These are phyloP conservation scores for Dimocarpus longan DNA, from an alignment of 345 rosid genomes.

Conservation along the genomic window DNA sequence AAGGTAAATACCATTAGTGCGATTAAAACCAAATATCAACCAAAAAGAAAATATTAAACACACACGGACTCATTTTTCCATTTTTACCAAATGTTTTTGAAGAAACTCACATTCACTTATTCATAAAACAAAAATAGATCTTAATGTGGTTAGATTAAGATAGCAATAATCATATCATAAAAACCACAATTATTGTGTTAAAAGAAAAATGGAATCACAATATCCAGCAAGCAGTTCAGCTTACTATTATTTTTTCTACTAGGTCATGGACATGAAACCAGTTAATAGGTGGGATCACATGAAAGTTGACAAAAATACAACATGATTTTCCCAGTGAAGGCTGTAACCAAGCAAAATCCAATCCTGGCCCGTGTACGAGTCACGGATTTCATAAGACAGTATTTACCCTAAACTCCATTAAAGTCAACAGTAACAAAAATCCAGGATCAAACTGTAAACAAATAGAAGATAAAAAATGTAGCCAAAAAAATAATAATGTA, in stretches of 20 bases:
- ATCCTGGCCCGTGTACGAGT: conserved; percentile 51
- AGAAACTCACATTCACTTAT: neutral
- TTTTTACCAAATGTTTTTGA: too few species aligned
- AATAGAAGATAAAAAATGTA: neutral
- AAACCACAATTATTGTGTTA: neutral
- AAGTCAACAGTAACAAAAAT: conserved; percentile 13
- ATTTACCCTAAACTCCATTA: conserved; percentile 26
- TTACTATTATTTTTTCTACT: conserved; percentile 4
- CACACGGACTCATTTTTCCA: neutral
- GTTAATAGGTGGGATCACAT: conserved; percentile 56
- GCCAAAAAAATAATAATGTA: neutral
- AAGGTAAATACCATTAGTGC: conserved; percentile 11
- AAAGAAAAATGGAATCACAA: neutral
- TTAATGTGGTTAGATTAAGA: neutral
- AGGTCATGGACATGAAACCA: conserved; percentile 23
- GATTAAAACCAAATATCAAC: conserved; percentile 14
- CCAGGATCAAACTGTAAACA: conserved; percentile 7
- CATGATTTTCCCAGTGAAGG: conserved; percentile 41
- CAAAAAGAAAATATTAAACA: neutral
- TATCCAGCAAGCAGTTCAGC: conserved; percentile 17
- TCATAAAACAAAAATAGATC: conserved; percentile 10
- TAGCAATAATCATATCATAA: neutral
- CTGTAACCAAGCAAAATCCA: conserved; percentile 39
- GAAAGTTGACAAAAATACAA: conserved; percentile 44
- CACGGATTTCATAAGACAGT: conserved; percentile 56